Conservation (phyloP, 2,329 filamentous ascomycete species). For the Arachnopeziza araneosa region DNA sequence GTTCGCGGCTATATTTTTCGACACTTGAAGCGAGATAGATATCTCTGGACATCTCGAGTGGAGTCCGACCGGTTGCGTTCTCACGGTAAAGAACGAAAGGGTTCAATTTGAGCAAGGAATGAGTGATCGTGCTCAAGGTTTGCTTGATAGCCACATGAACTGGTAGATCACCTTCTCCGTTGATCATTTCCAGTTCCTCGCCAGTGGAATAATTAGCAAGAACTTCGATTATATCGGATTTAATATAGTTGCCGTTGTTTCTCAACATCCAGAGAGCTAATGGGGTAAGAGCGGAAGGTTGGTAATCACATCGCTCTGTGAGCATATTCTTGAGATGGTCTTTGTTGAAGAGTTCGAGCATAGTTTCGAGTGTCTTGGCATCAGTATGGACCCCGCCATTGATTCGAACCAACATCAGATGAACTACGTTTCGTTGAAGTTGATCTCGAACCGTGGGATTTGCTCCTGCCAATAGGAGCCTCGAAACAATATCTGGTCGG, state of each 20-base stretch:
- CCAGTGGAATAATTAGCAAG: conserved; percentile 53
- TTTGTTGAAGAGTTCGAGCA: conserved; percentile 55
- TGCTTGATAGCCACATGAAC: conserved; percentile 45
- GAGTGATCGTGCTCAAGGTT: conserved; percentile 14
- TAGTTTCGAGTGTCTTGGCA: conserved; percentile 31
- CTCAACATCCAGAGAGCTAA: conserved; percentile 51
- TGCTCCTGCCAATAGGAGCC: conserved; percentile 62
- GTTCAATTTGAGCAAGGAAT: conserved; percentile 21
- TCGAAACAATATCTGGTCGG: conserved; percentile 48
- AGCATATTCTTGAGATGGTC: conserved; percentile 53
- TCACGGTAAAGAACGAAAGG: conserved; percentile 55
- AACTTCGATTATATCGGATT: conserved; percentile 40
- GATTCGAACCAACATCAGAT: conserved; percentile 41
- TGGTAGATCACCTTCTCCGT: conserved; percentile 59
- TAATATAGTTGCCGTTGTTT: conserved; percentile 13
- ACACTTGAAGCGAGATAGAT: conserved; percentile 28
- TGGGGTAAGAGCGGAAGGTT: conserved; percentile 54
- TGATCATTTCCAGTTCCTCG: conserved; percentile 51
- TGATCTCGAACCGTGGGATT: conserved; percentile 61
- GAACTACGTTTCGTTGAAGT: conserved; percentile 61
- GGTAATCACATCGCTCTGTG: conserved; percentile 48
- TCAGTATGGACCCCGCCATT: background rate
- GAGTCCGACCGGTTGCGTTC: conserved; percentile 71
- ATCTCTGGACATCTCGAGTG: conserved; percentile 61
- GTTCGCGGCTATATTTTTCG: background rate